Base-by-base conservation (phyloP, 2,329 filamentous ascomycete species). In the Alternaria brassicicola region DNA sequence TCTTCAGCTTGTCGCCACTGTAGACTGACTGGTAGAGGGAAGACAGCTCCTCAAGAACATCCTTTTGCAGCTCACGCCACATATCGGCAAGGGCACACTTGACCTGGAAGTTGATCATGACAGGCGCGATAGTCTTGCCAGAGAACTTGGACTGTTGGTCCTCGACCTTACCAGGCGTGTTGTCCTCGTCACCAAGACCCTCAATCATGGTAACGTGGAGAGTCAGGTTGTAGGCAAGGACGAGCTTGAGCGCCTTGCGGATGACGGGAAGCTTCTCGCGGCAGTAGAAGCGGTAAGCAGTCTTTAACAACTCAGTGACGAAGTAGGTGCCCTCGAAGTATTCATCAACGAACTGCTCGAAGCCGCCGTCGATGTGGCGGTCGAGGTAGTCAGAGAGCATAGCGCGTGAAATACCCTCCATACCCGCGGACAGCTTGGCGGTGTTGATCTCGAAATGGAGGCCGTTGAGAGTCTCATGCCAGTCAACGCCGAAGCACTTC, bases 101-200 rank as follows among this genome's bases (percentile, higher is more conserved):
- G 83, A 98, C 93, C 82, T 97, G 92, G 86, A 97, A 97, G 84
- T 97, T 98, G 86, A 98, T 96, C 93, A 98, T 96, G 75, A 97
- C 93, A 12, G 94, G 94, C 15, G 94, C 94, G 63, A 97, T 88
- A 33, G 90, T 93, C 83, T 94, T 94, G 73, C 93, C 93, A 70
- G 86, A 89, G 83, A 90, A 97, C 76, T 92, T 95, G 66, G 92
- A 96, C 52, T 89, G 86, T 71, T 91, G 87, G 71, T 95, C 91
- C 50, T 94, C 88, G 64, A 98, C 94, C 81, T 91, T 89, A 64
- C 93, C 94, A 53, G 91, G 84, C 74, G 93, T 83, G 23, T 83
- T 81, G 63, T 92, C 87, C 85, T 97, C 92, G 13, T 92, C 89
- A 19, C 91, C 91, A 59, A 95, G 86, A 66, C 92, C 92, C 80